These are phyloP conservation scores for Candida maltosa DNA, from an alignment of 805 yeast genomes.

Conservation along the genomic window DNA sequence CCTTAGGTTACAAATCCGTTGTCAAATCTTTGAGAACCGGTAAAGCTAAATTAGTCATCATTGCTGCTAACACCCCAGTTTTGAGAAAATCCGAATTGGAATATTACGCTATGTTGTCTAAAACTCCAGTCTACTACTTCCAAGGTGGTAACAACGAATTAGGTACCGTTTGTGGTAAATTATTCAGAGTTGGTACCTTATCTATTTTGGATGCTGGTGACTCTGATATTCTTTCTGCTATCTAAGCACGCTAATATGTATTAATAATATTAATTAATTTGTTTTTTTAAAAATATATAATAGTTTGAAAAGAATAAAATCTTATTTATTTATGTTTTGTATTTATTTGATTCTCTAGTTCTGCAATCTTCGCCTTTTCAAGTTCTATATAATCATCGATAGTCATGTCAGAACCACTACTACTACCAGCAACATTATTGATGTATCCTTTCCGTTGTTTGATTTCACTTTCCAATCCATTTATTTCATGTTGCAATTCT, in stretches of 20 bases:
- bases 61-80: conserved; percentile 99
- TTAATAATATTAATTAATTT: not conserved
- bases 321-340: conserved; percentile 1
- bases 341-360: conserved; percentile 27
- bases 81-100: conserved; percentile 99
- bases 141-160: conserved; percentile 99
- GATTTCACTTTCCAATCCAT: not conserved
- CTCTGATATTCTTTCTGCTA: conserved; percentile 89
- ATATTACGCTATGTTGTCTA: conserved; percentile 99
- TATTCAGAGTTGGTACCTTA: conserved; percentile 98
- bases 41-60: conserved; percentile 96
- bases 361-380: conserved; percentile 45
- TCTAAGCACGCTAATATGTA: conserved; percentile 12
- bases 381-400: conserved; percentile 38
- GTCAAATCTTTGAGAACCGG: conserved; percentile 98
- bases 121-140: conserved; percentile 97
- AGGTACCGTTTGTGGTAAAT: conserved; percentile 99
- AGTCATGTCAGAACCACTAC: too few relatives aligned
- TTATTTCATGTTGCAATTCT: not conserved
- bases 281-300: not conserved
- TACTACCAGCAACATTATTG: conserved; percentile 19
- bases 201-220: conserved; percentile 98
- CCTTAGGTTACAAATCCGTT: conserved; percentile 99
- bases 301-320: not conserved
- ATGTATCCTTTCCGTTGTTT: conserved; percentile 7